Evolutionary conservation across 2,329 filamentous ascomycete genomes (phyloP).

Genomic region (Gaeumannomyces sp.): DNA sequence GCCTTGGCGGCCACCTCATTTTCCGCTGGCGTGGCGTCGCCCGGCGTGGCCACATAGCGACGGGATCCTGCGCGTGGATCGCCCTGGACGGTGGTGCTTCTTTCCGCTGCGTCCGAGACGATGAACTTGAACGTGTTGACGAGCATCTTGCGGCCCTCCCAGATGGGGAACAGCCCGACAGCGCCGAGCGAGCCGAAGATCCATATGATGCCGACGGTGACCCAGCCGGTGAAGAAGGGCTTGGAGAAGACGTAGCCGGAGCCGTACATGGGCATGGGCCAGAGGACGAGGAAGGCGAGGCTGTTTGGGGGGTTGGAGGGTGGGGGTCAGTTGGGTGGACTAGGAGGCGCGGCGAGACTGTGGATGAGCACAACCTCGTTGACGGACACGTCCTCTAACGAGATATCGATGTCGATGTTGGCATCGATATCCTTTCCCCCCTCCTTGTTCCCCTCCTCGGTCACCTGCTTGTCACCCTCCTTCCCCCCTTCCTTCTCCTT

Average conservation of each 20-base stretch:
- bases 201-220: slow-evolving; percentile 72
- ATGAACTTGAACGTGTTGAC: slow-evolving; percentile 55
- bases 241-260: slow-evolving; percentile 74
- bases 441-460: too few relatives aligned
- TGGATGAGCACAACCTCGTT: not conserved
- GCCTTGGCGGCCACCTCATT: slow-evolving; percentile 12
- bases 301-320: slow-evolving; percentile 40
- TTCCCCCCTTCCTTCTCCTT: too few relatives aligned
- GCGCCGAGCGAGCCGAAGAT: slow-evolving; percentile 65
- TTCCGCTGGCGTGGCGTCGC: slow-evolving; percentile 16
- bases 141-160: slow-evolving; percentile 67
- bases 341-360: not conserved
- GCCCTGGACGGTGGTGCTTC: slow-evolving; percentile 24
- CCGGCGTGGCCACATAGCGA: slow-evolving; percentile 6
- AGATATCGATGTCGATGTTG: slow-evolving; percentile 1
- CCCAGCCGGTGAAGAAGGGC: slow-evolving; percentile 78
- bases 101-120: slow-evolving; percentile 50
- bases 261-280: slow-evolving; percentile 92
- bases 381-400: not conserved
- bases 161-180: slow-evolving; percentile 77
- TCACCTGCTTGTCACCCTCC: too few relatives aligned
- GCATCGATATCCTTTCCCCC: not conserved
- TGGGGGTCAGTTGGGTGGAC: not conserved
- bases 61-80: slow-evolving; percentile 9
- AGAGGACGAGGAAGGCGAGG: slow-evolving; percentile 68